phyloP scores from a whole-genome alignment of 805 yeast species.

The Kuraishia ogatae region DNA sequence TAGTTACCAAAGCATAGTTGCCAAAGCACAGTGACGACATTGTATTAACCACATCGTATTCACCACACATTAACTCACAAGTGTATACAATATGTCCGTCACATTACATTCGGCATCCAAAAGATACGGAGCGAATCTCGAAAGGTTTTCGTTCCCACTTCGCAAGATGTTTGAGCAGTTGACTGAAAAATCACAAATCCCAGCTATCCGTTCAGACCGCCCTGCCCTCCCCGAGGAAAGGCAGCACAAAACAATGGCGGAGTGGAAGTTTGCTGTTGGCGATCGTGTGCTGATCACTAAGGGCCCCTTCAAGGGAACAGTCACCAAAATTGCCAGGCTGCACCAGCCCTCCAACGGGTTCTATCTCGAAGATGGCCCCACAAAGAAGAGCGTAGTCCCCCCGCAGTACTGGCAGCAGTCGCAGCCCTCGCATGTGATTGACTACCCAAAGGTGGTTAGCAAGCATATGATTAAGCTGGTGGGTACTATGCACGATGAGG shows the following conservation, averaged over 20 bases:
- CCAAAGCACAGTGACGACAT: no score
- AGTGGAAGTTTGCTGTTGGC: slow-evolving; percentile 62
- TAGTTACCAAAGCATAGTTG: no score
- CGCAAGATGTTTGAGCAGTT: slow-evolving; percentile 19
- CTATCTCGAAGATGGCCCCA: slow-evolving; percentile 60
- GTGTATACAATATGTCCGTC: not conserved
- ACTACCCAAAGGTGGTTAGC: slow-evolving; percentile 57
- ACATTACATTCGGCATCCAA: not conserved
- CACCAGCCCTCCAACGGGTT: slow-evolving; percentile 54
- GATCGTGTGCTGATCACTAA: slow-evolving; percentile 66
- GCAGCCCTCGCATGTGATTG: slow-evolving; percentile 62
- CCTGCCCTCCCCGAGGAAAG: slow-evolving; percentile 22
- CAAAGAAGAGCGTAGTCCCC: slow-evolving; percentile 58
- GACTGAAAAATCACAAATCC: slow-evolving; percentile 20
- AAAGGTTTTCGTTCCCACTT: slow-evolving; percentile 1
- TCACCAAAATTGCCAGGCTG: slow-evolving; percentile 57
- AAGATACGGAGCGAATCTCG: slow-evolving; percentile 2
- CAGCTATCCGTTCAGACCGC: slow-evolving; percentile 19
- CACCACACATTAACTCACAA: not conserved
- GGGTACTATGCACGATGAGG: slow-evolving; percentile 62
- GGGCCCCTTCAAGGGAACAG: slow-evolving; percentile 69
- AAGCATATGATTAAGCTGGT: slow-evolving; percentile 62
- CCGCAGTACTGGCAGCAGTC: slow-evolving; percentile 63
- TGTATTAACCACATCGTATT: no score
- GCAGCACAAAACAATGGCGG: slow-evolving; percentile 31